A percentile compares a stretch with the other conserved stretches of the same genome.
Conservation (phyloP, 192 early-diverging fungal genomes). For the Thoreauomyces humboldtii region DNA sequence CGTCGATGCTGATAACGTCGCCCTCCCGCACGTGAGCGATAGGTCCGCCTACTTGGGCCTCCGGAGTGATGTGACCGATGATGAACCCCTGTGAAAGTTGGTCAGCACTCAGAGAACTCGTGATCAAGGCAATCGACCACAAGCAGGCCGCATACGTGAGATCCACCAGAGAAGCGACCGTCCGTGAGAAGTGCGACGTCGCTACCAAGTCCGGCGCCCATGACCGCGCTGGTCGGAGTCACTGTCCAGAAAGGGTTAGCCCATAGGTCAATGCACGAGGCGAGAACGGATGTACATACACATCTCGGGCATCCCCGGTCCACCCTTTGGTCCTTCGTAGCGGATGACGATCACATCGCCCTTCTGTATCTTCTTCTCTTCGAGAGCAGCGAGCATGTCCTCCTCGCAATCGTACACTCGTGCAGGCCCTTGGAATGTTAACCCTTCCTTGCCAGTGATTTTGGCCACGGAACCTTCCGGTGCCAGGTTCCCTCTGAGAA, state of each 20-base stretch:
- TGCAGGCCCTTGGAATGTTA: conserved; percentile 82
- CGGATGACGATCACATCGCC: conserved; percentile 94
- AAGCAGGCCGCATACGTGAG: conserved; percentile 68
- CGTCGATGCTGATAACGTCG: conserved; percentile 88
- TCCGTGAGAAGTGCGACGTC: conserved; percentile 97
- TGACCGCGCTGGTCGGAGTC: conserved; percentile 95
- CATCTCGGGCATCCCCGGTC: conserved; percentile 99
- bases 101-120: no score
- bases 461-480: conserved; percentile 97
- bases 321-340: conserved; percentile 97
- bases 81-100: conserved; percentile 88
- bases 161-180: conserved; percentile 97
- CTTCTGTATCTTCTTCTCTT: conserved; percentile 83
- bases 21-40: conserved; percentile 89
- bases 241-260: conserved; percentile 42
- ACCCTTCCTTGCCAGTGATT: conserved; percentile 99
- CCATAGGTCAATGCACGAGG: not conserved
- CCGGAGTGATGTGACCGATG: conserved; percentile 98
- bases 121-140: not conserved
- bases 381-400: conserved; percentile 86
- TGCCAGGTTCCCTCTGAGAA: conserved; percentile 89
- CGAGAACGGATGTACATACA: conserved; percentile 39
- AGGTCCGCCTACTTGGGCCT: conserved; percentile 95
- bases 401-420: conserved; percentile 91
- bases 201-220: conserved; percentile 98